Evolutionary conservation across 306 rosid genomes (phyloP), one percentile per base, ranked within the genome.

Genomic region (Arachis hypogaea): DNA sequence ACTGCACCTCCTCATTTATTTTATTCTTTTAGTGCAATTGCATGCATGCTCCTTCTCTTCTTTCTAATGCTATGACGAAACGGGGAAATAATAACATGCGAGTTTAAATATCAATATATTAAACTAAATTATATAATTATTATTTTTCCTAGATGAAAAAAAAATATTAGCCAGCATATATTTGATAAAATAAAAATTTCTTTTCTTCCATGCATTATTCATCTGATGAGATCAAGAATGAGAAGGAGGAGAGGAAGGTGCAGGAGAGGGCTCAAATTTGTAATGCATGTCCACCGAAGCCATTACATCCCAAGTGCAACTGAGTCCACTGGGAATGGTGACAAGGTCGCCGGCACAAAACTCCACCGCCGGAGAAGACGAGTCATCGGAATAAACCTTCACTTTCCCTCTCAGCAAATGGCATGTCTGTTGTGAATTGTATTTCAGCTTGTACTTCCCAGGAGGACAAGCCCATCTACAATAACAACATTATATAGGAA

Each of bases 261-360:
- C n/a, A n/a, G 51, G 81, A 3, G 82, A 85, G 30, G 83, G 83
- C 74, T 89, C 89, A 49, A 89, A 89, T 81, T 85, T 89, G 76
- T 89, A 89, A 68, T 82, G 82, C 83, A 83, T 89, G 77, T 89
- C 95, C 45, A 89, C 88, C 7, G 95, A 86, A 36, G 87, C 60
- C 4, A 92, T 85, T 7, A 87, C 95, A 47, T 83, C 87, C 95
- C 95, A 89, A 63, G 90, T 87, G 88, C 95, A 89, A 57, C 85
- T 86, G 7, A 89, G 70, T 22, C 95, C 95, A 59, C 78, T 89
- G 5, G 95, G 95, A n/a, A 89, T 69, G 8, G 73, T 85, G 22
- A 86, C 95, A 50, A 87, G 85, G 63, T 89, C 95, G 9, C 92
- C 92, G 3, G 89, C 92, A 3, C 95, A 87, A 16, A 89, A 89